These are phyloP conservation scores for Micractinium sp. DNA, from an alignment of 139 green algal species.

Conservation along the genomic window DNA sequence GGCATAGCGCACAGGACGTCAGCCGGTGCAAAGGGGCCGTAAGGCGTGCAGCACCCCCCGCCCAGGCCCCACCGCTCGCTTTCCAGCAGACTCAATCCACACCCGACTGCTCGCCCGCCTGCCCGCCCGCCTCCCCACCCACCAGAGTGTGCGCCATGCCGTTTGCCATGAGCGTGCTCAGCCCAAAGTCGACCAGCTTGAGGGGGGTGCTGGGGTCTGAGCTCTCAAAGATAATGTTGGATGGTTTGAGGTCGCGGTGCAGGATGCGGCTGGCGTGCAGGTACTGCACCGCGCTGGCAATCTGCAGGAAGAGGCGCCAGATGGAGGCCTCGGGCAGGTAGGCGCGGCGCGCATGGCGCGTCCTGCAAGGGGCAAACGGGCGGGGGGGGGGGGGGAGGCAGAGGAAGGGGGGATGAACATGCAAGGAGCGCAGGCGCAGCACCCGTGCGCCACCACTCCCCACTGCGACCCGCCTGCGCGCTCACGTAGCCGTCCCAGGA, in stretches of 20 bases:
- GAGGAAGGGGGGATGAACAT: neutral
- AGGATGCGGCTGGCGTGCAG: neutral
- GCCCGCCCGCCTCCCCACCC: too few relatives aligned
- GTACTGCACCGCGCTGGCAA: neutral
- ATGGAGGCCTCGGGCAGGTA: neutral
- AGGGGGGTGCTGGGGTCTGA: neutral
- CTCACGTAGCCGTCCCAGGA: too few relatives aligned
- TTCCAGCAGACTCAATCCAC: too few relatives aligned
- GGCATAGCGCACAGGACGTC: neutral
- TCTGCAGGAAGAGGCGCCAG: constrained; percentile 6
- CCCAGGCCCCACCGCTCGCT: too few relatives aligned
- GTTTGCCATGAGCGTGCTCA: neutral
- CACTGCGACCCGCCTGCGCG: too few relatives aligned
- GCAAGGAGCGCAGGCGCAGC: neutral
- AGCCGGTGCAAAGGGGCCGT: too few relatives aligned
- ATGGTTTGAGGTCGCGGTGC: constrained; percentile 13
- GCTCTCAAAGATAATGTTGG: neutral
- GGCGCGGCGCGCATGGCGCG: neutral
- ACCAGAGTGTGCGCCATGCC: neutral
- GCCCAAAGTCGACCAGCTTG: constrained; percentile 15
- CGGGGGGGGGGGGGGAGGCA: neutral
- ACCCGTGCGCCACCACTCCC: neutral
- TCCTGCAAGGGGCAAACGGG: neutral
- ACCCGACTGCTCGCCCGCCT: neutral
- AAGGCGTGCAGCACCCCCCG: too few relatives aligned